These are phyloP conservation scores for Biscutella auriculata DNA, from an alignment of 441 rosid species.

Conservation along the genomic window DNA sequence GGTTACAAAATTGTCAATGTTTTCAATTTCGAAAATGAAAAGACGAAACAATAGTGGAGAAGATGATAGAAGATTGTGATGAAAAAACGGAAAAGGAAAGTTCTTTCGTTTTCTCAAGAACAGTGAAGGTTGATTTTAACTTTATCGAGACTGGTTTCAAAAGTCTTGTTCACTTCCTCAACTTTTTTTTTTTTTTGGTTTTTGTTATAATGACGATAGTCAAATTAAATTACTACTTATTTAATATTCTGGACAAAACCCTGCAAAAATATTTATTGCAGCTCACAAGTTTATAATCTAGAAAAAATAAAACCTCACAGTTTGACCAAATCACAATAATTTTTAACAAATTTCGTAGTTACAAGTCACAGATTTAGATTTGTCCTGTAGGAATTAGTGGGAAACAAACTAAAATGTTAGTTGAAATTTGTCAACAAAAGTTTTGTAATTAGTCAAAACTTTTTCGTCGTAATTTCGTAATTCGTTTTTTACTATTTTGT, in stretches of 20 bases:
- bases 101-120: conserved; percentile 25
- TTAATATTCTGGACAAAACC: conserved; percentile 10
- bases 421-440: conserved; percentile 16
- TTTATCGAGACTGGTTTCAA: conserved; percentile 6
- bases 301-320: background rate
- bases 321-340: background rate
- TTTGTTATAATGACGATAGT: background rate
- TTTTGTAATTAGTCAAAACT: conserved; percentile 17
- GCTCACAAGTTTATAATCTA: conserved; percentile 10
- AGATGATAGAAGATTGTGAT: conserved; percentile 6
- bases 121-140: conserved; percentile 11
- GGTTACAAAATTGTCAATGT: conserved; percentile 9
- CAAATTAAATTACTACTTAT: background rate
- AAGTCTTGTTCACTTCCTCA: conserved; percentile 16
- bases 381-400: conserved; percentile 3
- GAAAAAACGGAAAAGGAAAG: conserved; percentile 27
- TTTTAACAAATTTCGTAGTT: background rate
- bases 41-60: conserved; percentile 8
- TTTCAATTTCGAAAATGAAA: background rate
- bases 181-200: background rate
- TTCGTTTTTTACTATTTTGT: conserved; percentile 4
- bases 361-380: background rate
- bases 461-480: background rate
- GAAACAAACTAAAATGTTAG: conserved; percentile 12
- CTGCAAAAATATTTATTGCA: conserved; percentile 20